Base-by-base conservation (phyloP, 2,329 filamentous ascomycete species). In the Colletotrichum sp. region DNA sequence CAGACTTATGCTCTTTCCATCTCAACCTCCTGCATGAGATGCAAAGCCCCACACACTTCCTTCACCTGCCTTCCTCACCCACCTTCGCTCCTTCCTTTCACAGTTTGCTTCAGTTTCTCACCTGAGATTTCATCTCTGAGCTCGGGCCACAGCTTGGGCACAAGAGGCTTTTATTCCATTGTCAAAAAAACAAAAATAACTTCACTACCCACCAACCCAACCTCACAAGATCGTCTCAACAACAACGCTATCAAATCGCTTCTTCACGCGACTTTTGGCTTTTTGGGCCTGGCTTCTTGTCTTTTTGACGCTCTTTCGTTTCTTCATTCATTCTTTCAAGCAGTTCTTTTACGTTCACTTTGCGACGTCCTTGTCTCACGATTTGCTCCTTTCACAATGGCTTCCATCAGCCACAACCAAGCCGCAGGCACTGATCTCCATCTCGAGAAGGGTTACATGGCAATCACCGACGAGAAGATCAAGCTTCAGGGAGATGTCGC, bases 241-340 rank as follows among this genome's bases (percentile, higher is more conserved):
- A 52, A 52, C 44, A 52, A 52, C 44, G 44, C n/a, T 8, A 52
- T n/a, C n/a, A 52, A 22, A 52, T 52, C n/a, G 44, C 44, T 52
- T 52, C 44, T 52, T 52, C 44, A 52, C 44, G n/a, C 11, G 44
- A 13, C 0, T 25, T 52, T 5, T 22, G 0, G 44, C 44, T 52
- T 52, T 52, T 8, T 22, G n/a, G 44, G n/a, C 44, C 22, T 52
- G 6, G 6, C 22, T 52, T n/a, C n/a, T 52, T 52, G 11, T 52
- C 2, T 22, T 13, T n/a, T 52, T 4, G 6, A 52, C 44, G n/a
- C 6, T 4, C n/a, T 52, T 3, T 2, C 6, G 39, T 48, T 52
- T 52, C 12, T 52, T 52, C 2, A 22, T 52, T 52, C 44, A 52
- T 52, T 52, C 12, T 52, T 52, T 52, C 44, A 13, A 22, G 13